A percentile compares a stretch with the other conserved stretches of the same genome.
Evolutionary conservation across 2,329 filamentous ascomycete genomes (phyloP).

Genomic region (Diatrype stigma): DNA sequence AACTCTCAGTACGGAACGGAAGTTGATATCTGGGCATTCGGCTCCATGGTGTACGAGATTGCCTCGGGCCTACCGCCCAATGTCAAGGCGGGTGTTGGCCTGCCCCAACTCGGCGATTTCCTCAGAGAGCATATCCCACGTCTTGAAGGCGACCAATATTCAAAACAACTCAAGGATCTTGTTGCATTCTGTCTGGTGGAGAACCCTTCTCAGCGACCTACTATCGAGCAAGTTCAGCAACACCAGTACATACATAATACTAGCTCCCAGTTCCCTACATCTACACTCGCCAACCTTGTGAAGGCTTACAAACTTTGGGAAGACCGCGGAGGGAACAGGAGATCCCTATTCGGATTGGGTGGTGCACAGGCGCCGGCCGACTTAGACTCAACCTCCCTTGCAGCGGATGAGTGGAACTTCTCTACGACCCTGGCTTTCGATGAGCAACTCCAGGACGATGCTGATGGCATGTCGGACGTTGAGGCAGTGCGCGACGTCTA

Average conservation of each 20-base stretch:
- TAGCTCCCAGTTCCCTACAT: conserved; percentile 57
- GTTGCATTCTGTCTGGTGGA: conserved; percentile 70
- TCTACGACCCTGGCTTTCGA: conserved; percentile 64
- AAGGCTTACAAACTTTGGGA: conserved; percentile 74
- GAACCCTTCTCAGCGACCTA: conserved; percentile 63
- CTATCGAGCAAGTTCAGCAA: conserved; percentile 63
- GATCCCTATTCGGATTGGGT: conserved; percentile 57
- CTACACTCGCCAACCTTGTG: conserved; percentile 60
- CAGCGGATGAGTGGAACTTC: conserved; percentile 64
- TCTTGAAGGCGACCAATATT: conserved; percentile 69
- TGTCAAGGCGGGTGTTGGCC: conserved; percentile 49
- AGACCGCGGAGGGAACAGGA: conserved; percentile 65
- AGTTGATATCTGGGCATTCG: conserved; percentile 82
- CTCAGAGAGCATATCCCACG: conserved; percentile 61
- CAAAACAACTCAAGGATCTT: conserved; percentile 62
- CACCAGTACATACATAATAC: conserved; percentile 67
- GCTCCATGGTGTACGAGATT: conserved; percentile 76
- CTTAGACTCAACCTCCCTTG: conserved; percentile 40
- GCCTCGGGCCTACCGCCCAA: conserved; percentile 74
- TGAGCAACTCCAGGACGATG: conserved; percentile 48
- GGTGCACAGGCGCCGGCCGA: conserved; percentile 52
- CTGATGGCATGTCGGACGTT: conserved; percentile 38
- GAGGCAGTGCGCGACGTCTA: conserved; percentile 60
- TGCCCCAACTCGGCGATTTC: conserved; percentile 51
- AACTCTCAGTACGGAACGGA: conserved; percentile 64